phyloP scores from a whole-genome alignment of 2,329 filamentous ascomycete species.

The Zarea fungicola region DNA sequence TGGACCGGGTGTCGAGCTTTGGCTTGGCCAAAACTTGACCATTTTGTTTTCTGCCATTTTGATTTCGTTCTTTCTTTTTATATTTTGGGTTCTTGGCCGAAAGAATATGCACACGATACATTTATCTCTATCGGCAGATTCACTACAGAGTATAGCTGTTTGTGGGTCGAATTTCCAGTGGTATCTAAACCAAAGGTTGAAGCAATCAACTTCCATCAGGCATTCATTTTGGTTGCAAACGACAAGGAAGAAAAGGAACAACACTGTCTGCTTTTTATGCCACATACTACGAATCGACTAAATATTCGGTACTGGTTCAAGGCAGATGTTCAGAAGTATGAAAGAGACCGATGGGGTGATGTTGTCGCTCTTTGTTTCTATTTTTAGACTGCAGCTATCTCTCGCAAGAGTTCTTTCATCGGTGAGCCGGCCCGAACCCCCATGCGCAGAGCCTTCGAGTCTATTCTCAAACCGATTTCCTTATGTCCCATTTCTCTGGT shows the following conservation, averaged over 20 bases:
- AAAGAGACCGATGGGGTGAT: not conserved
- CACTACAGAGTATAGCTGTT: no score
- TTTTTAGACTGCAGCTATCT: not conserved
- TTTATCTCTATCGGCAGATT: no score
- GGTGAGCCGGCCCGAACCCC: no score
- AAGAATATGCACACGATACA: slow-evolving; percentile 9
- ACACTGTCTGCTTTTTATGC: no score
- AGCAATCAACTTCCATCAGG: not conserved
- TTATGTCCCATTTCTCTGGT: slow-evolving; percentile 3
- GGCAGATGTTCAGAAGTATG: not conserved
- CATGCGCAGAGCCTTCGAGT: not conserved
- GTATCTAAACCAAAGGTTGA: no score
- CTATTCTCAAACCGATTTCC: not conserved
- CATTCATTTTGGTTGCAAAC: no score
- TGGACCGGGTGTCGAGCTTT: slow-evolving; percentile 34
- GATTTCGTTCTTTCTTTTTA: slow-evolving; percentile 14
- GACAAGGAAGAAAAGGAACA: no score
- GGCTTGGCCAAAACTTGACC: slow-evolving; percentile 25
- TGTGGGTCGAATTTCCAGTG: no score
- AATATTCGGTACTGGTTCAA: no score
- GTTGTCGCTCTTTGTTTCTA: not conserved
- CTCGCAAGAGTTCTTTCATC: not conserved
- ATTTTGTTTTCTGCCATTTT: slow-evolving; percentile 17
- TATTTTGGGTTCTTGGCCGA: slow-evolving; percentile 9
- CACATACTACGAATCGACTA: no score